Evolutionary conservation across 1,284 basidiomycete genomes (phyloP), one percentile per base, ranked within the genome.

Genomic region (Chalciporus sp.): DNA sequence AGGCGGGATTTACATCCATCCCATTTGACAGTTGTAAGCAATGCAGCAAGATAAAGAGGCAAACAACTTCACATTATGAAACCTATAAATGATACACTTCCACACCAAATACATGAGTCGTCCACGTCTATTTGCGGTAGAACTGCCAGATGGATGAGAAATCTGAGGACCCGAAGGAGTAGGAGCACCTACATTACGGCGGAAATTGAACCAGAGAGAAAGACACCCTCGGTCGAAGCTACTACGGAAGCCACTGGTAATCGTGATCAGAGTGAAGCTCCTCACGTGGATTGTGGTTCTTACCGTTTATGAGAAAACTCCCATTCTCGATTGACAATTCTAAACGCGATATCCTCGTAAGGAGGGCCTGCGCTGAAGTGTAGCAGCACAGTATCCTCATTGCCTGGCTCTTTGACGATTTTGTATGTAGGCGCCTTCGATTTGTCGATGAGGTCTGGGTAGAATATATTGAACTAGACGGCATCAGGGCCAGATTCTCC

Each of bases 261-360:
- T 47, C 56, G 52, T 23, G 43, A 44, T 70, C 28, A 66, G 46
- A 17, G 11, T 23, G 56, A 54, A 28, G 53, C 35, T 42, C 47
- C 26, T 40, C 29, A 57, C 29, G n/a, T 14, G 31, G 5, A 11
- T 26, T 37, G 49, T 19, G 35, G 17, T 27, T 52, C 79, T 53
- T 69, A 91, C 90, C 92, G 83, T 75, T 95, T 95, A 66, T 99
- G 96, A 49, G 93, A 95, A 72, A 94, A 96, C 68, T 99, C 97
- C 97, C 97, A 99, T 72, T 96, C 95, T 52, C 92, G 83, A 65
- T 98, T 94, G 51, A 99, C 96, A 61, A 99, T 97, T 53, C 94
- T 83, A 78, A 99, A 99, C 16, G 95, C 97, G 59, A 99, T 95
- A 67, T 99, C 97, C 74, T 99, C 97, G 69, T 99, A 99, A 1